phyloP scores from a whole-genome alignment of 1,139 yeast species.

The Nakaseomyces kungkrabaensis region DNA sequence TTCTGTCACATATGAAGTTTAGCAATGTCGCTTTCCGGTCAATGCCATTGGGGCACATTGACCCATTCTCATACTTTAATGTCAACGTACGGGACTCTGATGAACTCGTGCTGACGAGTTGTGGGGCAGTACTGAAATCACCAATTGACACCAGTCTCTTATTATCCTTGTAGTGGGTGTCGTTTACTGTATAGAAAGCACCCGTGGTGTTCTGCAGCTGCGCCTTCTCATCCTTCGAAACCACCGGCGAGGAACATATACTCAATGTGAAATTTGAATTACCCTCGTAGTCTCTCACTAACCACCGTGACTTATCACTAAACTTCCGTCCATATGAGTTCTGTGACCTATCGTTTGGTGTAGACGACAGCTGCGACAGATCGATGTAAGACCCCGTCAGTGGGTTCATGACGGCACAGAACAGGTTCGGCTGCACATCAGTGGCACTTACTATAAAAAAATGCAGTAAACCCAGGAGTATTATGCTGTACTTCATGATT shows the following conservation, averaged over 20 bases:
- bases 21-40: constrained; percentile 57
- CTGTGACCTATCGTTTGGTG: constrained; percentile 15
- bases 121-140: constrained; percentile 47
- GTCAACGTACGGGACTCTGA: constrained; percentile 57
- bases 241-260: constrained; percentile 48
- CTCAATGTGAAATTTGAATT: constrained; percentile 72
- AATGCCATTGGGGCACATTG: constrained; percentile 46
- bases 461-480: too few relatives aligned
- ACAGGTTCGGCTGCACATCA: constrained; percentile 9
- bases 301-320: constrained; percentile 37
- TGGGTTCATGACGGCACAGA: constrained; percentile 29
- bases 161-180: constrained; percentile 31
- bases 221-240: constrained; percentile 23
- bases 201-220: constrained; percentile 46
- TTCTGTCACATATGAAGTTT: constrained; percentile 73
- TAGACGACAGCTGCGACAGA: constrained; percentile 24
- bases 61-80: constrained; percentile 62
- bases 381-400: constrained; percentile 27
- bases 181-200: constrained; percentile 52
- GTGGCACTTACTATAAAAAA: too few relatives aligned
- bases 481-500: too few relatives aligned
- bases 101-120: constrained; percentile 21
- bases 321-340: constrained; percentile 5
- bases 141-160: constrained; percentile 51
- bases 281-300: constrained; percentile 60